These are phyloP conservation scores for Bruguiera hainesii DNA, from an alignment of 441 rosid genomes.

Conservation along the genomic window DNA sequence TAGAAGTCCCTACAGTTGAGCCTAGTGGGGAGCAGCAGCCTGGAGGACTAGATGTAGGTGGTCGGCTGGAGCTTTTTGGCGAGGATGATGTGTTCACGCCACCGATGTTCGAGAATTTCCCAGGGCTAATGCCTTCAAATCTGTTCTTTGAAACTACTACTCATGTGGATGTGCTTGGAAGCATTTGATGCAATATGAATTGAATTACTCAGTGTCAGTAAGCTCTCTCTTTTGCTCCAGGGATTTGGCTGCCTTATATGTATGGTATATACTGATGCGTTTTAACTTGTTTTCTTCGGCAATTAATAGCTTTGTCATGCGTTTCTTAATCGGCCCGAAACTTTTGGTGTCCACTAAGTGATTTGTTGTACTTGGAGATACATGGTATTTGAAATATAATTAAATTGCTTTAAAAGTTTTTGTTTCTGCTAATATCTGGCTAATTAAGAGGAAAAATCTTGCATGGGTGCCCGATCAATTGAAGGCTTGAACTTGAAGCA, in stretches of 20 bases:
- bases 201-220: background rate
- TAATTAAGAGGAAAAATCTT: background rate
- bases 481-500: background rate
- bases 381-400: background rate
- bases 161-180: conserved; percentile 2
- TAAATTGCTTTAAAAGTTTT: background rate
- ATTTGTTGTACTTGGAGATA: background rate
- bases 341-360: no score
- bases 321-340: no score
- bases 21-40: background rate
- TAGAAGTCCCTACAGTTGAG: conserved; percentile 8
- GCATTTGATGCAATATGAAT: conserved; percentile 1
- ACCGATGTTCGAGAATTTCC: conserved; percentile 26
- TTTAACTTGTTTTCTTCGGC: background rate
- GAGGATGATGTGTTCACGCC: conserved; percentile 28
- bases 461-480: background rate
- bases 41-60: background rate
- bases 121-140: conserved; percentile 19
- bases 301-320: background rate
- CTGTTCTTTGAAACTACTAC: conserved; percentile 11
- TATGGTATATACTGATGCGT: background rate
- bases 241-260: no score
- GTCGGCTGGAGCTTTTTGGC: conserved; percentile 16
- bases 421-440: background rate
- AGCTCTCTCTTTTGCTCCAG: background rate